A percentile compares a stretch with the other conserved stretches of the same genome.
These are phyloP conservation scores for Tylopilus sp. DNA, from an alignment of 768 basidiomycete genomes.

Conservation along the genomic window DNA sequence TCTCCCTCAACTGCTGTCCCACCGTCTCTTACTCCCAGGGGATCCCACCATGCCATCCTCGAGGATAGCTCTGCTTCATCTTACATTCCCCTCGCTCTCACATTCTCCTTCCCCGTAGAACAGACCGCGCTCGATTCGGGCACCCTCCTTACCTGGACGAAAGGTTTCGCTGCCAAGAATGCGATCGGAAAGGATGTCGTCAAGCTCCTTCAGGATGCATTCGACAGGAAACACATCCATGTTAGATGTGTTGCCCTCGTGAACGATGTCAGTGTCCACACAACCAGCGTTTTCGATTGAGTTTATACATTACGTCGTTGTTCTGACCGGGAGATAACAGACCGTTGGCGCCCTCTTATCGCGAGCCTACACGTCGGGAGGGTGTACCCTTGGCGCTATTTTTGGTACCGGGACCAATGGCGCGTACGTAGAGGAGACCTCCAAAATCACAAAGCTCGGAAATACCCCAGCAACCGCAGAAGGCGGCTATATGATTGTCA, in stretches of 20 bases:
- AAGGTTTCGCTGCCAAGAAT: constrained; percentile 91
- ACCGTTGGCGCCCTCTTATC: constrained; percentile 95
- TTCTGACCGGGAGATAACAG: constrained; percentile 38
- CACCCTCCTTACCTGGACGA: constrained; percentile 91
- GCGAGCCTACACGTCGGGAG: constrained; percentile 89
- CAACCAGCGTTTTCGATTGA: neutral
- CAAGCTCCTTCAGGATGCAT: constrained; percentile 84
- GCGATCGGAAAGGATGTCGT: constrained; percentile 90
- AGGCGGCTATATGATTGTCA: constrained; percentile 87
- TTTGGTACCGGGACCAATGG: constrained; percentile 99
- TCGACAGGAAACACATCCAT: constrained; percentile 88
- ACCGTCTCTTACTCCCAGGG: constrained; percentile 21
- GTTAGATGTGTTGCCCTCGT: constrained; percentile 91
- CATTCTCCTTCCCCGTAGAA: constrained; percentile 97
- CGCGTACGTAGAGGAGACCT: constrained; percentile 88
- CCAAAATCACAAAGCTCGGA: constrained; percentile 80
- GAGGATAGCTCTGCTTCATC: constrained; percentile 33
- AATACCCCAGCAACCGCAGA: constrained; percentile 55
- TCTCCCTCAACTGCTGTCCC: constrained; percentile 26
- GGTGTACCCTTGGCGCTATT: constrained; percentile 85
- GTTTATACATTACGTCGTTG: neutral
- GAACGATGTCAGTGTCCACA: constrained; percentile 78
- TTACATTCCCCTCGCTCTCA: constrained; percentile 75
- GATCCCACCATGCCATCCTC: constrained; percentile 13
- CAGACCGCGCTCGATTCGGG: constrained; percentile 92